These are phyloP conservation scores for Dactylellina sp. DNA, from an alignment of 2,329 filamentous ascomycete genomes.

Conservation along the genomic window DNA sequence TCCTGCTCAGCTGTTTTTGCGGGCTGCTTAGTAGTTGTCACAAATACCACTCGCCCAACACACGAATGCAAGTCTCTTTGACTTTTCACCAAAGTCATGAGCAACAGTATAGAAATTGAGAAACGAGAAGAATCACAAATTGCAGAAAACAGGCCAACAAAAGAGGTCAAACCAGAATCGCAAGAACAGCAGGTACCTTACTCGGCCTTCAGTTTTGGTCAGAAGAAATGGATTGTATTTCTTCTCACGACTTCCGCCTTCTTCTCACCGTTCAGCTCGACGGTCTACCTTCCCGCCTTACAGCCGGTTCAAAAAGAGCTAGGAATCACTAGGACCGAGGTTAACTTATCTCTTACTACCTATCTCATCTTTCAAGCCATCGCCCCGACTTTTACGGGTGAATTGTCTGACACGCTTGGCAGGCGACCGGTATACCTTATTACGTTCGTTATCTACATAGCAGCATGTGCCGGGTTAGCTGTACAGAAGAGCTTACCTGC, in stretches of 20 bases:
- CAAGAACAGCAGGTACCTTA: slow-evolving; percentile 15
- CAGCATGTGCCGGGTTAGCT: slow-evolving; percentile 72
- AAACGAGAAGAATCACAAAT: slow-evolving; percentile 13
- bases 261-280: slow-evolving; percentile 54
- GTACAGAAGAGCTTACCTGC: slow-evolving; percentile 71
- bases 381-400: slow-evolving; percentile 72
- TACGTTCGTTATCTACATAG: slow-evolving; percentile 70
- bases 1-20: no score
- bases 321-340: slow-evolving; percentile 64
- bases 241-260: slow-evolving; percentile 46
- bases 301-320: slow-evolving; percentile 67
- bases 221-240: slow-evolving; percentile 47
- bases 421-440: slow-evolving; percentile 73
- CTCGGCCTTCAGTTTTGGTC: slow-evolving; percentile 23
- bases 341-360: slow-evolving; percentile 70
- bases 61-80: slow-evolving; percentile 6
- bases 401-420: slow-evolving; percentile 72
- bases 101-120: slow-evolving; percentile 13
- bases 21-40: no score
- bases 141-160: neutral
- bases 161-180: neutral
- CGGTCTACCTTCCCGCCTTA: slow-evolving; percentile 71
- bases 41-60: slow-evolving; percentile 45
- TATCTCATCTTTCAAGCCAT: slow-evolving; percentile 73
- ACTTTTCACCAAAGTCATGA: slow-evolving; percentile 1